These are phyloP conservation scores for Annulohypoxylon moriforme DNA, from an alignment of 495 filamentous ascomycete species.

Conservation along the genomic window DNA sequence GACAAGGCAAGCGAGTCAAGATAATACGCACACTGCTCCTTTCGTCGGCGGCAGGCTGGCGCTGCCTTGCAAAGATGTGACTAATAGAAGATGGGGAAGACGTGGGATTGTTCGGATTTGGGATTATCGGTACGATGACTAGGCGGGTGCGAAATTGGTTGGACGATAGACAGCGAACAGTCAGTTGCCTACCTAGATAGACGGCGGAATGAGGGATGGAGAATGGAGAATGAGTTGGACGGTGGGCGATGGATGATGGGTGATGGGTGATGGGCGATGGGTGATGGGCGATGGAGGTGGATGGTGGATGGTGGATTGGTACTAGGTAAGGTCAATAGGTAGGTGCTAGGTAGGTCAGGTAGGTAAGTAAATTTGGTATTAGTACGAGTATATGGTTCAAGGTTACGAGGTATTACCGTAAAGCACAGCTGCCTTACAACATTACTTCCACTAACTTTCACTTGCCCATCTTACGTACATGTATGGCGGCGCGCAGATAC, in stretches of 20 bases:
- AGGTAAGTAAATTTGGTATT: slow-evolving; percentile 10
- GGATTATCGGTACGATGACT: background rate
- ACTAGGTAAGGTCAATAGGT: too few species aligned
- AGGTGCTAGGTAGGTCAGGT: too few species aligned
- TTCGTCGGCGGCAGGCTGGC: background rate
- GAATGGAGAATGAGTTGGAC: background rate
- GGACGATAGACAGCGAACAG: background rate
- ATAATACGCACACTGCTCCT: background rate
- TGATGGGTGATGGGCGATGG: too few species aligned
- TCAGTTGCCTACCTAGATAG: background rate
- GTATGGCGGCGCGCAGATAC: slow-evolving; percentile 24
- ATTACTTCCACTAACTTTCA: background rate
- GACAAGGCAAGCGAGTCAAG: slow-evolving; percentile 1
- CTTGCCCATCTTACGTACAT: slow-evolving; percentile 3
- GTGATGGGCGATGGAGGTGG: too few species aligned
- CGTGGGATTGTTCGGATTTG: background rate
- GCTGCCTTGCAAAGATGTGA: background rate
- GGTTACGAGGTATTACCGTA: background rate
- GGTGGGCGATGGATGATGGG: background rate
- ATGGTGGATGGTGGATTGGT: too few species aligned
- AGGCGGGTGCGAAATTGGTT: background rate
- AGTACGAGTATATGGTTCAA: background rate
- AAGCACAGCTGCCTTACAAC: slow-evolving; percentile 32
- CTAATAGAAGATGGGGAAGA: background rate
- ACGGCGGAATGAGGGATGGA: background rate